Percentiles rank a stretch among this genome's conserved stretches.
These are phyloP conservation scores for Sarcodon aspratus DNA, from an alignment of 768 basidiomycete species.

Conservation along the genomic window DNA sequence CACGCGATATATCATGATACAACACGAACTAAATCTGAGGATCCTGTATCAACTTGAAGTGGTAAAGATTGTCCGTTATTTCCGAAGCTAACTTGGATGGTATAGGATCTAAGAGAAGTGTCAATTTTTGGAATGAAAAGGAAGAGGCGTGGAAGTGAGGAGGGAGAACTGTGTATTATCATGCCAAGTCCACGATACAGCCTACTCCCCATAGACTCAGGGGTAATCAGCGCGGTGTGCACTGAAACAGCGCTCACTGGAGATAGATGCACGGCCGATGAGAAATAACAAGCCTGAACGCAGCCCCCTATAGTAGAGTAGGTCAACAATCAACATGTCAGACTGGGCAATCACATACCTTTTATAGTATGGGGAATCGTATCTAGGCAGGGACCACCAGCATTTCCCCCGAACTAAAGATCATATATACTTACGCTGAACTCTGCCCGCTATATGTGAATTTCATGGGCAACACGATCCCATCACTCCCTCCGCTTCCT, in stretches of 20 bases:
- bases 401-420: too few species aligned
- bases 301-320: too few species aligned
- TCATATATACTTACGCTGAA: too few species aligned
- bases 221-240: neutral
- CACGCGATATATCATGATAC: neutral
- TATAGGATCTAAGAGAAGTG: conserved; percentile 44
- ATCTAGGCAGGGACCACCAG: too few species aligned
- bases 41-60: conserved; percentile 73
- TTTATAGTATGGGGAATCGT: too few species aligned
- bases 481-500: conserved; percentile 37
- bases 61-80: conserved; percentile 34
- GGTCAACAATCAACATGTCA: too few species aligned
- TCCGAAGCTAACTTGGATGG: conserved; percentile 48
- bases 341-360: too few species aligned
- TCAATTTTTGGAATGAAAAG: conserved; percentile 1
- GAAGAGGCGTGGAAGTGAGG: neutral
- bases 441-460: conserved; percentile 12
- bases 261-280: neutral
- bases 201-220: neutral
- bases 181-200: neutral
- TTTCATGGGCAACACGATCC: conserved; percentile 47
- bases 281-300: neutral
- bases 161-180: neutral
- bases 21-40: conserved; percentile 59
- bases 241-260: neutral